Conservation (phyloP, 345 rosid species). For the Ailanthus altissimus region DNA sequence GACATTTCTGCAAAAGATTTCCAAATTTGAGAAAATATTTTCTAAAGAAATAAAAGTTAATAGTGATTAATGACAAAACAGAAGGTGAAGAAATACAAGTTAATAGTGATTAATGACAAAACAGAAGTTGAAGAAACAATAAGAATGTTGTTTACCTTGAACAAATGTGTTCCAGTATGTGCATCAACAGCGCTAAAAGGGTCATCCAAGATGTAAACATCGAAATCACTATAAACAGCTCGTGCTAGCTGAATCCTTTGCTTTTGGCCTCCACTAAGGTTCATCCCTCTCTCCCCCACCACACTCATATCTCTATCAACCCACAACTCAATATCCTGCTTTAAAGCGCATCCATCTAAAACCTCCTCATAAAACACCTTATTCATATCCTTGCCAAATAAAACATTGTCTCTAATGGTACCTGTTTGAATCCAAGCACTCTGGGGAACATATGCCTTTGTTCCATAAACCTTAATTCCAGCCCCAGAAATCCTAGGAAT, state of each 20-base stretch:
- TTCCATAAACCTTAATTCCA: constrained; percentile 50
- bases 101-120: background rate
- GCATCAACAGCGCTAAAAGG: constrained; percentile 83
- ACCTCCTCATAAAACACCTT: constrained; percentile 49
- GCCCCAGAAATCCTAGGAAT: constrained; percentile 67
- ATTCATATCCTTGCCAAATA: constrained; percentile 59
- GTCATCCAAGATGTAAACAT: constrained; percentile 73
- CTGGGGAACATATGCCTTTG: constrained; percentile 69
- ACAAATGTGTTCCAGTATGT: constrained; percentile 71
- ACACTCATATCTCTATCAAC: constrained; percentile 56
- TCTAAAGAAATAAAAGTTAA: background rate
- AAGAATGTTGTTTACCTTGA: constrained; percentile 47
- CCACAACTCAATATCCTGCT: constrained; percentile 62
- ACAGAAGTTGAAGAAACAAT: background rate
- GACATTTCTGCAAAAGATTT: constrained; percentile 53
- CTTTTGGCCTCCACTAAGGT: constrained; percentile 90
- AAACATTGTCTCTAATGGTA: constrained; percentile 63
- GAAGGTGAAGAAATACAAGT: background rate
- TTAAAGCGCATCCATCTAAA: constrained; percentile 55
- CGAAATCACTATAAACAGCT: constrained; percentile 64
- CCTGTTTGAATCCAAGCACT: constrained; percentile 86
- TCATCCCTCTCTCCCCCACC: constrained; percentile 84
- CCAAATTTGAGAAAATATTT: constrained; percentile 5
- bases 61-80: background rate
- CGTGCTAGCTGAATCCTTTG: constrained; percentile 81